Evolutionary conservation across 2,329 filamentous ascomycete genomes (phyloP), one percentile per base, ranked within the genome.

Genomic region (Alternaria sp.): DNA sequence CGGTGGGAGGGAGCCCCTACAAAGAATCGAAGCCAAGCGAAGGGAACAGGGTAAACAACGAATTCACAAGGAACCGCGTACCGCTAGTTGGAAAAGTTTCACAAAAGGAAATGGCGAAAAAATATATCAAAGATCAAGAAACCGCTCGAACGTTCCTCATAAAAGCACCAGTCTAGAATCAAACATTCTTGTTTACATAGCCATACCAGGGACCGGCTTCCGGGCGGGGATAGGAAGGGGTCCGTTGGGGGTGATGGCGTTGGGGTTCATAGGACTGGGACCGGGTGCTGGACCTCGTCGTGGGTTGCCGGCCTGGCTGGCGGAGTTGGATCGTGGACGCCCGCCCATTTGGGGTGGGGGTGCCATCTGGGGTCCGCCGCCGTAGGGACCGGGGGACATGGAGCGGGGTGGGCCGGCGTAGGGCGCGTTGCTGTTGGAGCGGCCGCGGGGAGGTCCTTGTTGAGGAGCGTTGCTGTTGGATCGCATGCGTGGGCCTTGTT

Each of bases 191-290:
- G 13, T 32, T 72, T 62, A 84, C 62, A 83, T 68, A 21, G 83
- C 82, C 75, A 81, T 79, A 45, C 83, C 83, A 21, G 83, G 83
- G 21, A 85, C 79, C 25, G 83, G 83, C 74, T 85, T 85, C 68
- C 83, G 77, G 30, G 71, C 66, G 8, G 81, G 82, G 51, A 82
- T 68, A 21, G 70, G 65, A 46, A 62, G 56, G 15, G 45, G 59
- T 13, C 58, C 62, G n/a, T 43, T 53, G 23, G 59, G 25, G 9
- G 46, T 30, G 1, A 32, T 19, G 12, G 57, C 63, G 23, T 71
- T 73, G 30, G 77, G 76, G 45, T 78, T 80, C 77, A 81, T 77
- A 32, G 77, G 78, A 54, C 79, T 81, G 4, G 74, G 77, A 8
- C 77, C 78, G 6, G 74, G 72, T 25, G 77, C 75, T 44, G 73